Percentiles rank a stretch among this genome's conserved stretches.
These are phyloP conservation scores for Trichophyton schoenleinii DNA, from an alignment of 2,329 filamentous ascomycete species.

Conservation along the genomic window DNA sequence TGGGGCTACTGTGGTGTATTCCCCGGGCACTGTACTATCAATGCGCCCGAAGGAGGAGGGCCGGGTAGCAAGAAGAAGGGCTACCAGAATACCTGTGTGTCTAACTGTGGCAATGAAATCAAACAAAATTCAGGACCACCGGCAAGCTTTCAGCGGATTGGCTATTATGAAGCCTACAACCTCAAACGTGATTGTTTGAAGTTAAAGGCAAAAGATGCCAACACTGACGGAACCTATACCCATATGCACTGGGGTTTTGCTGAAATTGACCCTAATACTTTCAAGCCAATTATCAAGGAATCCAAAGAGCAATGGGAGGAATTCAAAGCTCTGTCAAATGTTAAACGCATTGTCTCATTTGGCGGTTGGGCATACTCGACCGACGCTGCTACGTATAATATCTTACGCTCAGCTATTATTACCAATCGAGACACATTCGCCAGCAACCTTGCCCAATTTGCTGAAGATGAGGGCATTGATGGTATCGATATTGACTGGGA, in stretches of 20 bases:
- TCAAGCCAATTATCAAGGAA: background rate
- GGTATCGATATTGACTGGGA: conserved; percentile 31
- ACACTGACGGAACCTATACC: conserved; percentile 6
- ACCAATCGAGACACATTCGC: conserved; percentile 29
- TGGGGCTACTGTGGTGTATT: conserved; percentile 37
- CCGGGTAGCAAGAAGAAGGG: conserved; percentile 5
- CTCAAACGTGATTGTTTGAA: conserved; percentile 18
- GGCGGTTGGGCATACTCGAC: conserved; percentile 29
- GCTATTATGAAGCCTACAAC: conserved; percentile 26
- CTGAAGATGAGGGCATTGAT: conserved; percentile 29
- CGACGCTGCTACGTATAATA: conserved; percentile 24
- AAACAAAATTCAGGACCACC: conserved; percentile 12
- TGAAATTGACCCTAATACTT: background rate
- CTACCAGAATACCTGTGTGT: conserved; percentile 28
- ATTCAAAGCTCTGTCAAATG: background rate
- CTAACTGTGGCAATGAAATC: conserved; percentile 9
- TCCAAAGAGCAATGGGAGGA: background rate
- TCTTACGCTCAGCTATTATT: conserved; percentile 29
- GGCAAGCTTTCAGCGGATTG: conserved; percentile 16
- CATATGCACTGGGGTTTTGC: conserved; percentile 28
- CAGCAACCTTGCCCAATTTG: conserved; percentile 29
- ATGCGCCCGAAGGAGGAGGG: background rate
- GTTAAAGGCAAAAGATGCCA: conserved; percentile 12
- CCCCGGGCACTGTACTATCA: conserved; percentile 31
- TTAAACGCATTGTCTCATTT: conserved; percentile 15